These are phyloP conservation scores for Paecilomyces formosus DNA, from an alignment of 2,329 filamentous ascomycete species.

Conservation along the genomic window DNA sequence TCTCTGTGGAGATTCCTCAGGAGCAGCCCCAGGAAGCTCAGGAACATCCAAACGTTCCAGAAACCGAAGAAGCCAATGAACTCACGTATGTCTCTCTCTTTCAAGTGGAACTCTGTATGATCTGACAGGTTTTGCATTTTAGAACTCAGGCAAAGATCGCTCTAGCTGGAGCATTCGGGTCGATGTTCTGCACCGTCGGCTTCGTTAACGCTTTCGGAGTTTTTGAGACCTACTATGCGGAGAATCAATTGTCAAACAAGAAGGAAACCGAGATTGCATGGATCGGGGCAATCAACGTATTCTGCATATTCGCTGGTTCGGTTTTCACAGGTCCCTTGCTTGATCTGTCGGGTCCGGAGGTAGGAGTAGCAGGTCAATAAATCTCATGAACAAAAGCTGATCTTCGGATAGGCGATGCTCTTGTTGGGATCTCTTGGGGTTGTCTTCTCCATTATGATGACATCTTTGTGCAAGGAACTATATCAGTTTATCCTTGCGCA, in stretches of 20 bases:
- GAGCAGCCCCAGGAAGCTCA: not conserved
- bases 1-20: not conserved
- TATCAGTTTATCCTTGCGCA: conserved; percentile 35
- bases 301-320: conserved; percentile 24
- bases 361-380: conserved; percentile 1
- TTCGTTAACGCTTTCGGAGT: conserved; percentile 32
- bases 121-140: not conserved
- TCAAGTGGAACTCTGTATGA: not conserved
- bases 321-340: conserved; percentile 19
- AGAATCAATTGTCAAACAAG: conserved; percentile 14
- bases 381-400: not conserved
- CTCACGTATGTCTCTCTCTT: conserved; percentile 13
- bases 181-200: conserved; percentile 29
- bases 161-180: conserved; percentile 21
- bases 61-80: conserved; percentile 8
- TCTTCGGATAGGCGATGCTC: conserved; percentile 18
- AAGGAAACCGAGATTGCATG: conserved; percentile 25
- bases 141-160: conserved; percentile 20
- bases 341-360: conserved; percentile 24
- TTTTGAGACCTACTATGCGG: conserved; percentile 26
- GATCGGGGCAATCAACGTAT: conserved; percentile 24
- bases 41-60: not conserved
- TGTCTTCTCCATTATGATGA: conserved; percentile 29
- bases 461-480: conserved; percentile 26
- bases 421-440: conserved; percentile 18